Evolutionary conservation across 2,329 filamentous ascomycete species (phyloP).

Genomic region (Calonectria ilicicola): DNA sequence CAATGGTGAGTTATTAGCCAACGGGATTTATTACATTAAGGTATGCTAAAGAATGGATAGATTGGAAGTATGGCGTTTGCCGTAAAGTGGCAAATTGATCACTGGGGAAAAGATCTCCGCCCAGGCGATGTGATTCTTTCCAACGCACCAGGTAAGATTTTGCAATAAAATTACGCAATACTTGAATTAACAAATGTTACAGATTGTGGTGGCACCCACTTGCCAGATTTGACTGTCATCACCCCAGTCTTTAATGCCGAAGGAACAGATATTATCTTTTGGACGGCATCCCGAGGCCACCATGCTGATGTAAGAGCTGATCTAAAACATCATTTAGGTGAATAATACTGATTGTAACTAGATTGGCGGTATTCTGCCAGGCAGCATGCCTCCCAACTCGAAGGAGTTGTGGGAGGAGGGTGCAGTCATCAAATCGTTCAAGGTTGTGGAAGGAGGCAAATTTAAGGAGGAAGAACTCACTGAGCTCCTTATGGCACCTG

Average conservation of each 20-base stretch:
- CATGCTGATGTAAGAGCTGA: constrained; percentile 70
- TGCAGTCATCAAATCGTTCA: constrained; percentile 70
- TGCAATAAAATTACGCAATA: background rate
- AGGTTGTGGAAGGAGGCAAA: constrained; percentile 78
- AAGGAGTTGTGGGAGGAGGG: constrained; percentile 72
- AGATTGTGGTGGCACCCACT: constrained; percentile 83
- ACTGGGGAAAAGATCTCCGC: constrained; percentile 81
- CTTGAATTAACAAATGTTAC: background rate
- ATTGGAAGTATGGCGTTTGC: constrained; percentile 87
- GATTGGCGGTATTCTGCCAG: constrained; percentile 82
- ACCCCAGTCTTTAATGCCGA: constrained; percentile 76
- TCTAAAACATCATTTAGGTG: too few species aligned
- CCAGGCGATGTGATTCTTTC: constrained; percentile 83
- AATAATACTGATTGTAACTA: background rate
- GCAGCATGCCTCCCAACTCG: constrained; percentile 82
- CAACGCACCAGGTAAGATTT: constrained; percentile 70
- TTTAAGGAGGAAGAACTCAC: constrained; percentile 83
- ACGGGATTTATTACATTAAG: too few species aligned
- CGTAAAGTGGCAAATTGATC: constrained; percentile 79
- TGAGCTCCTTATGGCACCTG: constrained; percentile 77
- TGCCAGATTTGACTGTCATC: constrained; percentile 84
- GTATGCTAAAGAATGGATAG: constrained; percentile 53
- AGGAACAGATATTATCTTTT: constrained; percentile 79
- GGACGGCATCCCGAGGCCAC: constrained; percentile 81
- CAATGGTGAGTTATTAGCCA: background rate